Evolutionary conservation across 2,329 filamentous ascomycete genomes (phyloP).

Genomic region (Pseudocercospora ulei): DNA sequence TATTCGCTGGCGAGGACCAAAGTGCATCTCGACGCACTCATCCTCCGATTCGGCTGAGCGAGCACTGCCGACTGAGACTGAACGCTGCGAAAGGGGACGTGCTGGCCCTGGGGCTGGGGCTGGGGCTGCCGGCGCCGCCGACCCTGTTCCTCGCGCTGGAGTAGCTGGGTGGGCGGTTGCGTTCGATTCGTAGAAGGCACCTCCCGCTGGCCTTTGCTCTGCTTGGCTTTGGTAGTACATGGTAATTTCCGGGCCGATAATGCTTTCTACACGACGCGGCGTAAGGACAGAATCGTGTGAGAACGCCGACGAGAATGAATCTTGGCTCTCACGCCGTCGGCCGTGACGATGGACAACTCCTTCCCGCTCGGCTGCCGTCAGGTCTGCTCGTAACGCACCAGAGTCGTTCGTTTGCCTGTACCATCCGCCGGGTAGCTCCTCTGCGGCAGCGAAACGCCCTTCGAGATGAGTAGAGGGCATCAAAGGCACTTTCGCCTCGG

Average conservation of each 20-base stretch:
- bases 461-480: slow-evolving; percentile 66
- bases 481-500: slow-evolving; percentile 49
- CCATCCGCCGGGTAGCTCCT: slow-evolving; percentile 57
- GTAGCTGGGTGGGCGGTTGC: slow-evolving; percentile 2
- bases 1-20: slow-evolving; percentile 10
- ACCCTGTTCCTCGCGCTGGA: background rate
- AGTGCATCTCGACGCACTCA: slow-evolving; percentile 20
- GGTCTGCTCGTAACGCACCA: slow-evolving; percentile 48
- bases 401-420: slow-evolving; percentile 62
- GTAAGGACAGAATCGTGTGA: slow-evolving; percentile 51
- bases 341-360: slow-evolving; percentile 15
- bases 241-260: slow-evolving; percentile 66
- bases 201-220: slow-evolving; percentile 39
- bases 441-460: slow-evolving; percentile 65
- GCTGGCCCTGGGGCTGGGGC: slow-evolving; percentile 1
- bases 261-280: slow-evolving; percentile 60
- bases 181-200: slow-evolving; percentile 37
- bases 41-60: slow-evolving; percentile 15
- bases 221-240: slow-evolving; percentile 62
- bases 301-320: slow-evolving; percentile 57
- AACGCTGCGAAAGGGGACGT: slow-evolving; percentile 1
- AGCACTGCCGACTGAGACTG: slow-evolving; percentile 15
- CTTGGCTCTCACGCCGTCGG: slow-evolving; percentile 26
- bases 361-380: slow-evolving; percentile 36
- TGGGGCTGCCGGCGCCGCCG: background rate